Evolutionary conservation across 192 early-diverging fungal species (phyloP), one percentile per base, ranked within the genome.

Genomic region (Coemansia sp.): DNA sequence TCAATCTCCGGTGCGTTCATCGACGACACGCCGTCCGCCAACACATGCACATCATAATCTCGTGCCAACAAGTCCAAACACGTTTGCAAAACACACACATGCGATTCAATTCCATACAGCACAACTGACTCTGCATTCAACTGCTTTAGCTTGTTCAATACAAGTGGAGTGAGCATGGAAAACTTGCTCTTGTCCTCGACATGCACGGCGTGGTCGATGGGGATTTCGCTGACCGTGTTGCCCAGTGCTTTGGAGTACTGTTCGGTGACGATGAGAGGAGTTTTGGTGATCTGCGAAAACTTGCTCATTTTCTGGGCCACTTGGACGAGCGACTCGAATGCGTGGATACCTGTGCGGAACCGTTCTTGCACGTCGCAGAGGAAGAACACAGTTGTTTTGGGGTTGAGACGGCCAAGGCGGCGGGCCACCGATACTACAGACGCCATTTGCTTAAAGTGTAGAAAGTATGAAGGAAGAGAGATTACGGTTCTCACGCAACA

Each of bases 51-150:
- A 60, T 91, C 85, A 62, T 86, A 87, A 56, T 89, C 76, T 23
- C 84, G 72, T 25, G 91, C 88, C 43, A 94, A 63, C 23, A 98
- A 67, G 51, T 97, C 97, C 72, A 98, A 81, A 21, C 93, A 90
- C 11, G 97, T 97, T 78, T 98, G 97, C 39, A 93, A 63, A 5
- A 98, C 89, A 69, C 97, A 98, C 5, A 98, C 95, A 69, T 98
- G 97, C 12, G 92, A 85, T 85, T 98, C 95, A 59, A 95, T 93
- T 15, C 96, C 97, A 75, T 94, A 92, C 15, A 98, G 70, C 2
- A 98, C 84, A 5, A 92, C 85, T 5, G 88, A 90, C 45, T 87
- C 84, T 37, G 77, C 85, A 24, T 69, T 47, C 12, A 77, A 58
- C 25, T 81, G 72, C 62, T 88, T 62, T 8, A 91, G 66, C 51